Evolutionary conservation across 2,329 filamentous ascomycete genomes (phyloP), one percentile per base, ranked within the genome.

Genomic region (Colletotrichum echinochloae): DNA sequence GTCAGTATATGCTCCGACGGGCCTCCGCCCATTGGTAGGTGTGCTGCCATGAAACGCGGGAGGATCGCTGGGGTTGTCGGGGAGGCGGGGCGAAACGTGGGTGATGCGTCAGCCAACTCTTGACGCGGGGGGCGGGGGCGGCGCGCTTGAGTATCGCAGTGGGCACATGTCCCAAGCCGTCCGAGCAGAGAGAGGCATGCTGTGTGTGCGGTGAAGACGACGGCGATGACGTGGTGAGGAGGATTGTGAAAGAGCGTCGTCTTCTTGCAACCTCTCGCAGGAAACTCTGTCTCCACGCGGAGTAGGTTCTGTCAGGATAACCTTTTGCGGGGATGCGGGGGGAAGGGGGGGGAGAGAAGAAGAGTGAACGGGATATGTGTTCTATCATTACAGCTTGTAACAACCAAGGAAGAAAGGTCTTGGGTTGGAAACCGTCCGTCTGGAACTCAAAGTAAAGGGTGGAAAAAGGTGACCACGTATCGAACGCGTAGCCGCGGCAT

Each of bases 241-340:
- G 48, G 16, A 18, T n/a, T 26, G 28, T 20, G 26, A 23, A 20
- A 28, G 35, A 9, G 14, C 30, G 30, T 33, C 9, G 41, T n/a
- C 20, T 14, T n/a, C 30, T 33, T 37, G 48, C 49, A 48, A 23
- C 23, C 20, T 30, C 9, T 37, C 14, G 35, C 28, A 12, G 11
- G 8, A 66, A 33, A 60, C 23, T 69, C 37, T 57, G 16, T 23
- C 23, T 5, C 20, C 11, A 52, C 35, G 67, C 56, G 67, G 51
- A 23, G 57, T 60, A 30, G 23, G 64, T 63, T 71, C 57, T 63
- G 63, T 68, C 68, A 71, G 51, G 44, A 54, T 26, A 30, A 30
- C 30, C 5, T 44, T 37, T 12, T n/a, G 35, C 26, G 51, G 49
- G 56, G 67, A 46, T n/a, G n/a, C n/a, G n/a, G n/a, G n/a, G n/a